Conservation (phyloP, 2,329 filamentous ascomycete genomes). For the Fusarium sterilihyphosum region DNA sequence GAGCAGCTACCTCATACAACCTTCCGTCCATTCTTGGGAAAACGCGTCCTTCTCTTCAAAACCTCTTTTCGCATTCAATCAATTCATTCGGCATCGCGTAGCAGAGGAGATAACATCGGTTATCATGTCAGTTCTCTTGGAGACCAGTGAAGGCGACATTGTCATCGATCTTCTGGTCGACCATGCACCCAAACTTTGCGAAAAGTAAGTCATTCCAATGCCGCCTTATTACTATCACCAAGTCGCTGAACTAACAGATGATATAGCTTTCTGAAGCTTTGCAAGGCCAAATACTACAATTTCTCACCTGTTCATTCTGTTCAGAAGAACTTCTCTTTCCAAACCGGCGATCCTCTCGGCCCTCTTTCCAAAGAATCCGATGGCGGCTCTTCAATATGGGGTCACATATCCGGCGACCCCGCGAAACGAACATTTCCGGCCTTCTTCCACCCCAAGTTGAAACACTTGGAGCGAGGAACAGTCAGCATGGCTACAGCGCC, state of each 20-base stretch:
- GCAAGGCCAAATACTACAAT: conserved; percentile 99
- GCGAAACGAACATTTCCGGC: conserved; percentile 81
- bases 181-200: conserved; percentile 89
- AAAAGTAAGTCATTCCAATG: conserved; percentile 79
- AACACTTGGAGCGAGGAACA: conserved; percentile 88
- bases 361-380: conserved; percentile 86
- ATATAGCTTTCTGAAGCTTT: conserved; percentile 92
- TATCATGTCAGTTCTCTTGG: conserved; percentile 88
- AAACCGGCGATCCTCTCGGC: conserved; percentile 93
- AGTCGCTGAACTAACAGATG: conserved; percentile 52
- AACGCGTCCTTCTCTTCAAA: not conserved
- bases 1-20: conserved; percentile 17
- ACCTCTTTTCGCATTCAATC: not conserved
- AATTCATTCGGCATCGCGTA: not conserved
- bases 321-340: conserved; percentile 95
- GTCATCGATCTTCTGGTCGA: conserved; percentile 93
- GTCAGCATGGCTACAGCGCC: conserved; percentile 98
- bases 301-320: conserved; percentile 92
- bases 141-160: conserved; percentile 93
- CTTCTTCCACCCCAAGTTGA: conserved; percentile 86
- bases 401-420: conserved; percentile 73
- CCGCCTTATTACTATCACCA: conserved; percentile 13
- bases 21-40: not conserved
- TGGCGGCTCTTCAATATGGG: conserved; percentile 95
- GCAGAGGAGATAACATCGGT: no score